These are phyloP conservation scores for Alliaria petiolata DNA, from an alignment of 345 rosid species.

Conservation along the genomic window DNA sequence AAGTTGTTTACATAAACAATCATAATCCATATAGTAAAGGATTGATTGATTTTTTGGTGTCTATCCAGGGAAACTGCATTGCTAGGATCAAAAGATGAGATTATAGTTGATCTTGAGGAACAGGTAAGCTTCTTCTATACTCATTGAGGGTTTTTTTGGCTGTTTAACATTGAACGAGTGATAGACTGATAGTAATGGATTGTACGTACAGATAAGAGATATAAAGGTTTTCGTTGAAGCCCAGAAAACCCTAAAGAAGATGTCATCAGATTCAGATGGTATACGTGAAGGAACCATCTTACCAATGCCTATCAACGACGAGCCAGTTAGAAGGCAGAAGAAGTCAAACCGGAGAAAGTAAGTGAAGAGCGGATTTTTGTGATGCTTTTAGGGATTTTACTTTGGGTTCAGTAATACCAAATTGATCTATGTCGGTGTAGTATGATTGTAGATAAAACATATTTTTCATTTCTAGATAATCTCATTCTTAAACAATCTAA, in stretches of 20 bases:
- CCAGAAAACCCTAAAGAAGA: conserved; percentile 57
- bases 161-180: neutral
- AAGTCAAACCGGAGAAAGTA: conserved; percentile 49
- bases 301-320: conserved; percentile 53
- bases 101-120: conserved; percentile 68
- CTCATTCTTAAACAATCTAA: neutral
- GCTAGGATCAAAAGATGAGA: conserved; percentile 50
- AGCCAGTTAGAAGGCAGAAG: conserved; percentile 50
- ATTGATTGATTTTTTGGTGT: neutral
- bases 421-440: neutral
- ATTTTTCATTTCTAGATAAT: neutral
- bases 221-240: conserved; percentile 68
- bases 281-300: conserved; percentile 61
- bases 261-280: conserved; percentile 50
- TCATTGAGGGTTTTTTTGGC: neutral
- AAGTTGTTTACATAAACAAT: neutral
- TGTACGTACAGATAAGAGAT: conserved; percentile 76
- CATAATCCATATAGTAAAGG: neutral
- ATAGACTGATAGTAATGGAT: neutral
- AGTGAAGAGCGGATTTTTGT: conserved; percentile 25
- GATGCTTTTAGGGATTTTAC: neutral
- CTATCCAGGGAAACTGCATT: conserved; percentile 45
- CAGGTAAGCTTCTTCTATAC: conserved; percentile 45
- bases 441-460: neutral
- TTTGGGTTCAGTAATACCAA: neutral